A percentile compares a stretch with the other conserved stretches of the same genome.
Conservation (phyloP, 768 basidiomycete species). For the Suillus subalutaceus region DNA sequence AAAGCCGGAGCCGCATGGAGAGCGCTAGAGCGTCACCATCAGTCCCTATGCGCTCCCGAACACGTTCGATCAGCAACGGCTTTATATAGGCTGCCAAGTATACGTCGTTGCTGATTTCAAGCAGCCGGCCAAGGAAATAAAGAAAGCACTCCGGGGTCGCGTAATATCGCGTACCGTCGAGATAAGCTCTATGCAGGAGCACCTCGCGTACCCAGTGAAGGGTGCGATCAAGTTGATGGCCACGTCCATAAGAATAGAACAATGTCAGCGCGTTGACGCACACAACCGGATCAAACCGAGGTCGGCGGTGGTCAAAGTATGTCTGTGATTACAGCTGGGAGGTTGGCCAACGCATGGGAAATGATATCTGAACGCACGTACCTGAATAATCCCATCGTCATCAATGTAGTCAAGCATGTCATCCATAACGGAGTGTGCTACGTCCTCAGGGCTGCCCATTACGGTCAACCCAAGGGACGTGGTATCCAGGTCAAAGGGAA, state of each 20-base stretch:
- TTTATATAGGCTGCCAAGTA: constrained; percentile 39
- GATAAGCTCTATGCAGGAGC: constrained; percentile 53
- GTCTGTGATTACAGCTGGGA: constrained; percentile 36
- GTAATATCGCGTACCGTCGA: constrained; percentile 60
- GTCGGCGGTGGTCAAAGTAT: constrained; percentile 54
- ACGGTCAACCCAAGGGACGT: constrained; percentile 57
- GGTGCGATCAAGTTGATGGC: constrained; percentile 45
- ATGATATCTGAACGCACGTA: constrained; percentile 16
- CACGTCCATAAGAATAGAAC: constrained; percentile 53
- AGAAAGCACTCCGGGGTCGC: constrained; percentile 54
- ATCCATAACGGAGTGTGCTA: constrained; percentile 50
- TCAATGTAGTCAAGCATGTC: constrained; percentile 57
- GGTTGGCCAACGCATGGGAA: background rate
- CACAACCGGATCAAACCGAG: constrained; percentile 56
- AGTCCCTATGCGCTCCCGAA: constrained; percentile 52
- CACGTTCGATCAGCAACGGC: constrained; percentile 45
- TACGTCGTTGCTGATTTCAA: constrained; percentile 36
- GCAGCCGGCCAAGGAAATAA: constrained; percentile 51
- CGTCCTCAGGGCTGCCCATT: constrained; percentile 31
- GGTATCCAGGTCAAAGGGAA: constrained; percentile 60
- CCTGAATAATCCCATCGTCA: constrained; percentile 54
- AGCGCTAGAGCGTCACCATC: constrained; percentile 57
- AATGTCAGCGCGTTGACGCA: constrained; percentile 53
- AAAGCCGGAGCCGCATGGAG: constrained; percentile 56
- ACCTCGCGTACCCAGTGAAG: constrained; percentile 53